These are phyloP conservation scores for Metschnikowia baotianmanensis DNA, from an alignment of 805 yeast genomes.

Conservation along the genomic window DNA sequence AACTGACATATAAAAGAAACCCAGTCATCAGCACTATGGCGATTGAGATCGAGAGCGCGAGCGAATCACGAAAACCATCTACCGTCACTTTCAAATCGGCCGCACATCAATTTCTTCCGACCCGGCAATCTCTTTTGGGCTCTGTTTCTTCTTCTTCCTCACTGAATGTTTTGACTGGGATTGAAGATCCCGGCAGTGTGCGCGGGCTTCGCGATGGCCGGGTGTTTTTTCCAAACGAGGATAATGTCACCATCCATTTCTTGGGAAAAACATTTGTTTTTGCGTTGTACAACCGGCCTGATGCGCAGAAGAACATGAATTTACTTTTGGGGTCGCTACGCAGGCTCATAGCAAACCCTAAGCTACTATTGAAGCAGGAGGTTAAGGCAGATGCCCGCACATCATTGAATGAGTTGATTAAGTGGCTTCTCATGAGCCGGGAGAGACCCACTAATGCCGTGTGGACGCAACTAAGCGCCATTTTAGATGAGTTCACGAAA, in stretches of 20 bases:
- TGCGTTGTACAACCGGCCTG: slow-evolving; percentile 23
- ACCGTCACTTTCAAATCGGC: not conserved
- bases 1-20: slow-evolving; percentile 16
- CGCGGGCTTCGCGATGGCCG: slow-evolving; percentile 14
- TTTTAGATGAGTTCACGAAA: slow-evolving; percentile 18
- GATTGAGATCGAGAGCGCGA: slow-evolving; percentile 35
- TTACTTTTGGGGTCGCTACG: slow-evolving; percentile 21
- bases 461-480: slow-evolving; percentile 16
- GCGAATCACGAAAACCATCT: slow-evolving; percentile 12
- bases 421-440: slow-evolving; percentile 35
- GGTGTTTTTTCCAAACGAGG: slow-evolving; percentile 12
- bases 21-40: slow-evolving; percentile 31
- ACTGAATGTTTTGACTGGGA: slow-evolving; percentile 13
- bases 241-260: slow-evolving; percentile 13
- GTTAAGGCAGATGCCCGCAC: slow-evolving; percentile 16
- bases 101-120: slow-evolving; percentile 9
- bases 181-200: slow-evolving; percentile 3
- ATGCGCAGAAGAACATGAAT: slow-evolving; percentile 19
- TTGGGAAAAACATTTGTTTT: slow-evolving; percentile 24
- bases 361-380: slow-evolving; percentile 1
- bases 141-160: not conserved
- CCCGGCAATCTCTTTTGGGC: slow-evolving; percentile 11
- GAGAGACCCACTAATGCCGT: slow-evolving; percentile 22
- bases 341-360: slow-evolving; percentile 16
- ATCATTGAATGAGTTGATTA: slow-evolving; percentile 23